Base-by-base conservation (phyloP, 768 basidiomycete genomes). In the Harrya chromipes region DNA sequence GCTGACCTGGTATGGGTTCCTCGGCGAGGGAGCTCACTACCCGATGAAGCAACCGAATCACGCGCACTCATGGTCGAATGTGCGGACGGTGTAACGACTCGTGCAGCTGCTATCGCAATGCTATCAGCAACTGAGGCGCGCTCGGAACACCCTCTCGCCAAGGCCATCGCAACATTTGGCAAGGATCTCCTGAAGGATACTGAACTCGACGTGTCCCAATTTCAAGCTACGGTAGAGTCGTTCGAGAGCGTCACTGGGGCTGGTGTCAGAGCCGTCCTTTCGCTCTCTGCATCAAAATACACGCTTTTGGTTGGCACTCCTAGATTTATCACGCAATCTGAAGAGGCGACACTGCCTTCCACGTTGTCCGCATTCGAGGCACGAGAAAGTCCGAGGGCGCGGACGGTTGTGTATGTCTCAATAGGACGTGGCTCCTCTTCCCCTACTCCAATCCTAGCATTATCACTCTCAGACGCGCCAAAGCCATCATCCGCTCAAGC, bases 81-180 rank as follows among this genome's bases (percentile, higher is more conserved):
- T 42, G 78, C 80, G 1, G 87, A 90, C 57, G 86, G 86, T 4
- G 53, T 73, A 12, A 87, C 85, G 0, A 72, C 69, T 4, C 74
- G 83, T 21, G 75, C 74, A 29, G 74, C 80, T 16, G 73, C 94
- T 21, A 70, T 98, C 13, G 80, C 91, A 2, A 84, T 97, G 78
- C 75, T 98, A 33, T 80, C 87, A 23, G 85, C 86, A 1, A 85
- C 92, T 0, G 95, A 99, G 67, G 85, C 88, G 10, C 83, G 84
- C 52, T 97, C 94, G 1, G 97, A 98, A 66, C 97, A 99, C 63
- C 97, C 97, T 2, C 82, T 99, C 19, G 97, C 95, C 10, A 89
- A 90, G 62, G 94, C 97, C 13, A 85, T 97, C 41, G 90, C 94
- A 5, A 70, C 79, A 0, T 87, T 92, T 64, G 90, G 92, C 26